Base-by-base conservation (phyloP, 371 early-diverging fungal species). In the Batkoa obscura region DNA sequence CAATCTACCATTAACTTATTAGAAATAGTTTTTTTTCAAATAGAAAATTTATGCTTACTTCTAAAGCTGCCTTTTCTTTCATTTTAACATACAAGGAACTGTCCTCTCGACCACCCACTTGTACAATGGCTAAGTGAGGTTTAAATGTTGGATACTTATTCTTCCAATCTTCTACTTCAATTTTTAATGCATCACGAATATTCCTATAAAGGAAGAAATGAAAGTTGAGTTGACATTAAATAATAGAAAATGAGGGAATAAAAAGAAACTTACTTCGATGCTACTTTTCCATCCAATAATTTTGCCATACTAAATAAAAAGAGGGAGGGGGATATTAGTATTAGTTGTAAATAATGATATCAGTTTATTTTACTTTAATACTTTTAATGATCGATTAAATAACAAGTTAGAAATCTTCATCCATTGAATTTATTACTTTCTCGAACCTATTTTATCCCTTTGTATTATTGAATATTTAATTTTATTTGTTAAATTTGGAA, bases 61-160 rank as follows among this genome's bases (percentile, higher is more conserved):
- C 87, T 32, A 68, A 68, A 57, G 88, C 89, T 5, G 90, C 88
- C 66, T 83, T 83, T 62, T 82, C 72, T 70, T 94, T 94, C 81
- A 87, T 86, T 41, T 78, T 69, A n/a, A 93, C 87, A 66, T 94
- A 94, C 32, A 86, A 72, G 50, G 80, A 77, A 9, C 93, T 92
- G 68, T 94, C 94, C 48, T 86, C 86, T 47, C 93, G 80, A n/a
- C 57, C 72, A 33, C 95, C 95, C 2, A 94, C 88, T 68, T 93
- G 91, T 36, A 91, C 72, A 50, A 93, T 85, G 32, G 86, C 79
- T 10, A 94, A 74, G 42, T 83, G 83, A 41, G 95, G 92, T 34
- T 61, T 62, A 64, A 88, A 89, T 32, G 66, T 60, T 52, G 83
- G 78, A 54, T 81, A 73, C 37, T 67, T 60, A 17, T 58, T 58